A percentile compares a stretch with the other conserved stretches of the same genome.
These are phyloP conservation scores for Malassezia arunalokei DNA, from an alignment of 1,284 basidiomycete genomes.

Conservation along the genomic window DNA sequence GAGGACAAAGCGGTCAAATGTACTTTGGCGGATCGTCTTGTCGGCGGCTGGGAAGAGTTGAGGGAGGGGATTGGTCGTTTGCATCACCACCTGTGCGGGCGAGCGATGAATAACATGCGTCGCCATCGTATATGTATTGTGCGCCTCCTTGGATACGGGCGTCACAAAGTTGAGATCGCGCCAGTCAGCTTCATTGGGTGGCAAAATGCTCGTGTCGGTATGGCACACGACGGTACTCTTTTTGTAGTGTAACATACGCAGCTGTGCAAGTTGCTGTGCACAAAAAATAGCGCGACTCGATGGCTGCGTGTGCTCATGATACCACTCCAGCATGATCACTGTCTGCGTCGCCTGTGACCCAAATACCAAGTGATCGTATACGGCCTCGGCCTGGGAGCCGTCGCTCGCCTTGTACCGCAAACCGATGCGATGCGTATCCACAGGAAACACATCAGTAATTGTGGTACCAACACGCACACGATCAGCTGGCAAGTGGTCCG, in stretches of 20 bases:
- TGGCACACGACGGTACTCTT: slow-evolving; percentile 13
- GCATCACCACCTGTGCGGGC: slow-evolving; percentile 17
- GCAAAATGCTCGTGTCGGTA: slow-evolving; percentile 3
- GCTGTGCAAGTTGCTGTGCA: neutral
- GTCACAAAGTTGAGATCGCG: slow-evolving; percentile 11
- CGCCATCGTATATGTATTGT: slow-evolving; percentile 26
- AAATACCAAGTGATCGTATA: slow-evolving; percentile 12
- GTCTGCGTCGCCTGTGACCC: slow-evolving; percentile 7
- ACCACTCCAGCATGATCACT: neutral
- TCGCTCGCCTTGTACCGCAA: slow-evolving; percentile 18
- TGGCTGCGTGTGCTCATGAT: neutral
- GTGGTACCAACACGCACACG: slow-evolving; percentile 7
- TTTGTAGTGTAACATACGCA: slow-evolving; percentile 1
- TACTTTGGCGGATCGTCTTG: slow-evolving; percentile 17
- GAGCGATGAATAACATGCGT: slow-evolving; percentile 23
- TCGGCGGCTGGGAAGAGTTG: slow-evolving; percentile 15
- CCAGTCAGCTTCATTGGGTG: neutral
- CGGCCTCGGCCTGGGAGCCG: neutral
- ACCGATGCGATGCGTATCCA: neutral
- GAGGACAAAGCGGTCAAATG: slow-evolving; percentile 32
- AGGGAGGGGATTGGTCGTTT: slow-evolving; percentile 36
- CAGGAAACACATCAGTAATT: slow-evolving; percentile 14
- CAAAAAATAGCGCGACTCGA: neutral
- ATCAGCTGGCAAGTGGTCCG: slow-evolving; percentile 1
- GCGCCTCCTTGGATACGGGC: neutral